Conservation (phyloP, 2,329 filamentous ascomycete genomes). For the Scedosporium aurantiacum region DNA sequence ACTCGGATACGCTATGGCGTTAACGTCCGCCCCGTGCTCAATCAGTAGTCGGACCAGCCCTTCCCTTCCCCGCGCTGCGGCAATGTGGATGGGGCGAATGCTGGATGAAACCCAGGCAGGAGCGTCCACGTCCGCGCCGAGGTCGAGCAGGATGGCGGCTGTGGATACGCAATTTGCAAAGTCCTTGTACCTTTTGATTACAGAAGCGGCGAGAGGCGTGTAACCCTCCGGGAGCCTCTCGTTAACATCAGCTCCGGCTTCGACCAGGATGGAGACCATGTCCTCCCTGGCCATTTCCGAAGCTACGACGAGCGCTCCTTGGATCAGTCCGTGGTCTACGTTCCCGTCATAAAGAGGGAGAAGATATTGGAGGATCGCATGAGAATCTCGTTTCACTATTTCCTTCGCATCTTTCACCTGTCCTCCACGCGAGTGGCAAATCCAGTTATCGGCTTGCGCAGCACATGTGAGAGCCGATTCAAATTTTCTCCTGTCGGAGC, state of each 20-base stretch:
- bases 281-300: no score
- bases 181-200: neutral
- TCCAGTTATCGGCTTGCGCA: no score
- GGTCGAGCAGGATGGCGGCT: slow-evolving; percentile 20
- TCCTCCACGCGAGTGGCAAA: no score
- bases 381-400: no score
- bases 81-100: slow-evolving; percentile 27
- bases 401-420: no score
- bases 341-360: no score
- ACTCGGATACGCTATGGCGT: slow-evolving; percentile 16
- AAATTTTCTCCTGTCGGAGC: no score
- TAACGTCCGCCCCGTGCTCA: slow-evolving; percentile 21
- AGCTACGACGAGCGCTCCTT: no score
- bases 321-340: no score
- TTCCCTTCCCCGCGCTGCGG: slow-evolving; percentile 22
- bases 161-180: slow-evolving; percentile 10
- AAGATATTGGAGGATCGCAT: no score
- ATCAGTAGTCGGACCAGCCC: slow-evolving; percentile 24
- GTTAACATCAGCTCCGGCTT: slow-evolving; percentile 19
- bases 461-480: no score
- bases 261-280: neutral
- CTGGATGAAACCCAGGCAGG: slow-evolving; percentile 9
- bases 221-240: neutral
- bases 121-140: slow-evolving; percentile 16
- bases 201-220: neutral